Evolutionary conservation across 306 rosid species (phyloP).

Genomic region (Fragaria vesca): DNA sequence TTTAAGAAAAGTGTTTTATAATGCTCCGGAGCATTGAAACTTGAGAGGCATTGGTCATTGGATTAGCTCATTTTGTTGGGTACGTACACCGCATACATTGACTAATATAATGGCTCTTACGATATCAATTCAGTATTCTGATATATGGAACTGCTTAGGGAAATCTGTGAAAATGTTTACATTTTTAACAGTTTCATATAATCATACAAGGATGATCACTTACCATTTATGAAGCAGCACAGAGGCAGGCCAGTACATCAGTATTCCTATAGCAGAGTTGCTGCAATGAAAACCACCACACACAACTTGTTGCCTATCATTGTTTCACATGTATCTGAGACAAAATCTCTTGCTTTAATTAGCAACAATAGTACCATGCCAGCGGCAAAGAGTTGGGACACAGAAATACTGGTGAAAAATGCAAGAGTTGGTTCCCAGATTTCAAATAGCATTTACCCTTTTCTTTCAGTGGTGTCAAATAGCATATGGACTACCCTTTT

Average conservation of each 20-base stretch:
- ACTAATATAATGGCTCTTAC: not conserved
- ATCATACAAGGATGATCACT: not conserved
- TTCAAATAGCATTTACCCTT: not conserved
- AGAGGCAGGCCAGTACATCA: not conserved
- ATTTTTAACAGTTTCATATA: not conserved
- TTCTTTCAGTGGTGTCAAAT: not conserved
- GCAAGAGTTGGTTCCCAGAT: not conserved
- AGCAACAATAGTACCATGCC: not conserved
- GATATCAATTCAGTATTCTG: not conserved
- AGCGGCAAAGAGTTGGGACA: not conserved
- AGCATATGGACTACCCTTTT: not conserved
- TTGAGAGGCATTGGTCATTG: no score
- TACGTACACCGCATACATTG: not conserved
- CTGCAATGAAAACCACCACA: not conserved
- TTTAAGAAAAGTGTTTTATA: not conserved
- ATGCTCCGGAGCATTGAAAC: not conserved
- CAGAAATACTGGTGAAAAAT: not conserved
- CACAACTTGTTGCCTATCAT: slow-evolving; percentile 8
- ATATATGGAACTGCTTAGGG: not conserved
- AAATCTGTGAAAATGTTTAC: not conserved
- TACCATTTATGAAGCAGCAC: not conserved
- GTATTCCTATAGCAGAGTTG: not conserved
- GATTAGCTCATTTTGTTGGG: no score
- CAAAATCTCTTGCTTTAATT: slow-evolving; percentile 8
- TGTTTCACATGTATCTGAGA: not conserved